Base-by-base conservation (phyloP, 352 stramenopile genomes). In the Pythium folliculosum region DNA sequence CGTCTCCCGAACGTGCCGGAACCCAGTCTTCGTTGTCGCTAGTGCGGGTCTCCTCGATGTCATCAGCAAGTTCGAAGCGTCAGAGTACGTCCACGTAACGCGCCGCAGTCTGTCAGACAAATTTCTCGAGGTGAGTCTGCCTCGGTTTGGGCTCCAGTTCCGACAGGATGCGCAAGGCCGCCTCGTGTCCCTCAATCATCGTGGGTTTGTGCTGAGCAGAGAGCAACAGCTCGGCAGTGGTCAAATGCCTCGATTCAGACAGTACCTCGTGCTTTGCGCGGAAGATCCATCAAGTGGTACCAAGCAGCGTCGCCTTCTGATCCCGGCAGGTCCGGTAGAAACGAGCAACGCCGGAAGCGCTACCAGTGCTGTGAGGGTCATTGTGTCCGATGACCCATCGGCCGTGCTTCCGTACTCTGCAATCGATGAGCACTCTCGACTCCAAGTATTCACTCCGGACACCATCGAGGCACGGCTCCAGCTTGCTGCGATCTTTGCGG, bases 41-140 rank as follows among this genome's bases (percentile, higher is more conserved):
- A 49, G 78, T 0, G 27, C 62, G 1, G 9, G 40, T 0, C 53
- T 84, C 1, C 23, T 71, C 0, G 16, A 37, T 0, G 60, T 82
- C 1, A n/a, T 88, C 27, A 38, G n/a, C 23, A 90, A 86, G 50
- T 84, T 90, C n/a, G 81, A 90, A 35, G 22, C 40, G 0, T 8
- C 13, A 3, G 17, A 67, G 7, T 82, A 70, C 51, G 65, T 85
- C 12, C 72, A 88, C 61, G 44, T 67, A 3, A 25, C 48, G 47
- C 17, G 43, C 1, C 54, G 78, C 3, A 32, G 49, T 14, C 70
- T 66, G 13, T 21, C 44, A n/a, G 67, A 65, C 5, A 47, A 40
- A 1, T 12, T 38, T 9, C 17, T 86, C 5, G 76, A 78, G 14
- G 63, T 88, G 49, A 66, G 77, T 16, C 38, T 88, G 1, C 79